These are phyloP conservation scores for Beta corolliflora DNA, from an alignment of 179 eudicot species.

Conservation along the genomic window DNA sequence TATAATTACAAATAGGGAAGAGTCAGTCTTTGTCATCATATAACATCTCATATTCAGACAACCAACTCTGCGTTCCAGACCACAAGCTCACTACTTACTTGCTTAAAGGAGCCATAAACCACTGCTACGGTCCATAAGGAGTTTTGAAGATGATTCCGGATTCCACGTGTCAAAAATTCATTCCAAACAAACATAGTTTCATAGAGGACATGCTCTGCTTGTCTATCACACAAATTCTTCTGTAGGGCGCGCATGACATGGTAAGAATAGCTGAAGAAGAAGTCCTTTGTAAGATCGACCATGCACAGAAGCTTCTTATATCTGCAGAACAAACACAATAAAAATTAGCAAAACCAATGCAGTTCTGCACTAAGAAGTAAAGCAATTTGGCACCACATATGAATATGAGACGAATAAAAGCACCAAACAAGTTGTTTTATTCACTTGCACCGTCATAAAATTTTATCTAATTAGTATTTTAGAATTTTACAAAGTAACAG, in stretches of 20 bases:
- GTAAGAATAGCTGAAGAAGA: slow-evolving; percentile 94
- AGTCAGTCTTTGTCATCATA: not conserved
- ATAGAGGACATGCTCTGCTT: slow-evolving; percentile 59
- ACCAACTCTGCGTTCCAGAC: not conserved
- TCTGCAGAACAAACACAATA: slow-evolving; percentile 45
- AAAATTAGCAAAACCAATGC: slow-evolving; percentile 14
- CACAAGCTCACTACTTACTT: slow-evolving; percentile 47
- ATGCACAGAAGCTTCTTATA: slow-evolving; percentile 89
- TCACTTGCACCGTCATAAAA: not conserved
- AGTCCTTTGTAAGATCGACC: slow-evolving; percentile 98
- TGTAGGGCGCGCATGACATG: slow-evolving; percentile 90
- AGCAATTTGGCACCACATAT: not conserved
- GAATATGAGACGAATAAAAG: not conserved
- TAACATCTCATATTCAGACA: slow-evolving; percentile 4
- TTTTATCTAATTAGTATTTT: not conserved
- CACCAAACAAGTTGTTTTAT: not conserved
- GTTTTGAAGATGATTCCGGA: slow-evolving; percentile 69
- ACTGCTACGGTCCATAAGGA: slow-evolving; percentile 90
- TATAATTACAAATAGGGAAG: not conserved
- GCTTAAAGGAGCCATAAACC: slow-evolving; percentile 90
- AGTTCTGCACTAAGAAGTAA: not conserved
- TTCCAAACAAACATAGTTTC: slow-evolving; percentile 99
- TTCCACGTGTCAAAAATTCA: slow-evolving; percentile 85
- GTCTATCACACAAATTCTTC: slow-evolving; percentile 63
- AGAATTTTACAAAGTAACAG: not conserved